Percentiles rank a stretch among this genome's conserved stretches.
phyloP scores from a whole-genome alignment of 768 basidiomycete genomes.

The Crassisporium funariophilum region DNA sequence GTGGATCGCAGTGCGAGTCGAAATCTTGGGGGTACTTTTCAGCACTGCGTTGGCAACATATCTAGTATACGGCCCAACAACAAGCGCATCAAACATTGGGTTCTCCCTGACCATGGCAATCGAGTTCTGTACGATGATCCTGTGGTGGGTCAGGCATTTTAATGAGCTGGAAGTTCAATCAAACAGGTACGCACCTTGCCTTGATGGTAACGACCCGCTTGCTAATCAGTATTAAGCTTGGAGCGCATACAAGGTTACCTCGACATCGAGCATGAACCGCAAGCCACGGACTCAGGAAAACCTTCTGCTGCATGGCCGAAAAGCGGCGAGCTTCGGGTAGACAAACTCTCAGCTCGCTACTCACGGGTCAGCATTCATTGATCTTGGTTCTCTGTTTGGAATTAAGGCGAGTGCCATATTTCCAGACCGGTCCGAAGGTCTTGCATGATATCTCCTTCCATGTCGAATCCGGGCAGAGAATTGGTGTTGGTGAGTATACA shows the following conservation, averaged over 20 bases:
- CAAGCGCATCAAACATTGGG: constrained; percentile 44
- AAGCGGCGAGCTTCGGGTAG: constrained; percentile 54
- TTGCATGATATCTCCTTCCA: constrained; percentile 56
- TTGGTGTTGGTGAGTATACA: constrained; percentile 47
- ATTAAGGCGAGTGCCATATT: too few relatives aligned
- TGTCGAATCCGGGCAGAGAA: constrained; percentile 55
- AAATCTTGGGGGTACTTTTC: constrained; percentile 58
- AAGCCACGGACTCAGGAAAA: constrained; percentile 36
- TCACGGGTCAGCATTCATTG: constrained; percentile 28
- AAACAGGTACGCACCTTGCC: constrained; percentile 21
- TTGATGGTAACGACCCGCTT: background rate
- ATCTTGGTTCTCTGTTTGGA: too few relatives aligned
- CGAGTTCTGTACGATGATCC: constrained; percentile 54
- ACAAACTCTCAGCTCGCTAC: constrained; percentile 59
- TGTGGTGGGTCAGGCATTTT: constrained; percentile 45
- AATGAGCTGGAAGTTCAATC: constrained; percentile 46
- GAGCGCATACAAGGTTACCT: constrained; percentile 77
- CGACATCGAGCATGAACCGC: constrained; percentile 58
- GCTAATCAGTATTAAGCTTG: too few relatives aligned
- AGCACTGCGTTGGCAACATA: constrained; percentile 54
- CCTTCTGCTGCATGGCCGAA: constrained; percentile 72
- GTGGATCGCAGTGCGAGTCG: constrained; percentile 51
- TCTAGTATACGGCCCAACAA: constrained; percentile 46
- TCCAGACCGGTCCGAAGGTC: constrained; percentile 50
- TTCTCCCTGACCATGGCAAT: constrained; percentile 60